Base-by-base conservation (phyloP, 768 basidiomycete species). In the Neoboletus subvelutipes region DNA sequence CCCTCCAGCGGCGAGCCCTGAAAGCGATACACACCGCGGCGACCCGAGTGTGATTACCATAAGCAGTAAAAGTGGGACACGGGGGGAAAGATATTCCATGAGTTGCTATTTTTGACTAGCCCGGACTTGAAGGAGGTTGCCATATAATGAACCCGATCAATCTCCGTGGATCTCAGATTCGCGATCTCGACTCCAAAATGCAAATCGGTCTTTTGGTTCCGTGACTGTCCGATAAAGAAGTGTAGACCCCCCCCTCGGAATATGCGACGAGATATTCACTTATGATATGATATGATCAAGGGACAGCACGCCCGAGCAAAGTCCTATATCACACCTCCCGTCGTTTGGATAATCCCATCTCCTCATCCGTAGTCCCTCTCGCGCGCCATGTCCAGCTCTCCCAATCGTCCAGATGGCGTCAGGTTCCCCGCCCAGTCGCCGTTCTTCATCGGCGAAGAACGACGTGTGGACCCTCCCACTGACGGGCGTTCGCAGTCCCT, bases 101-200 rank as follows among this genome's bases (percentile, higher is more conserved):
- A n/a, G n/a, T n/a, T n/a, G n/a, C 24, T 49, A 45, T 40, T 24
- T 5, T 18, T 39, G 50, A 17, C 24, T 43, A 22, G 51, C 50
- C 57, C 65, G 66, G 43, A 17, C 12, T n/a, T 5, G 43, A 56
- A 59, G 66, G 66, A 59, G n/a, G 42, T n/a, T 36, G 15, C 9
- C 18, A 17, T 11, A 37, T 11, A 17, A 29, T 34, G 39, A 29
- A 4, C n/a, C 45, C 66, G 61, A 58, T 50, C 45, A 60, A 67
- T 67, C 55, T 61, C 66, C 66, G 67, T 20, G 24, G 42, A 68
- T 68, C 67, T 69, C 51, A 66, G 66, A 67, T 67, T 39, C 59
- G 26, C 64, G 54, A 68, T 66, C 63, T 62, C n/a, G 31, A 26
- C 33, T 46, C 49, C 37, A 59, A 33, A 50, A 56, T 64, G 65